Evolutionary conservation across 805 yeast species (phyloP), one percentile per base, ranked within the genome.

Genomic region (Yarrowia sp.): DNA sequence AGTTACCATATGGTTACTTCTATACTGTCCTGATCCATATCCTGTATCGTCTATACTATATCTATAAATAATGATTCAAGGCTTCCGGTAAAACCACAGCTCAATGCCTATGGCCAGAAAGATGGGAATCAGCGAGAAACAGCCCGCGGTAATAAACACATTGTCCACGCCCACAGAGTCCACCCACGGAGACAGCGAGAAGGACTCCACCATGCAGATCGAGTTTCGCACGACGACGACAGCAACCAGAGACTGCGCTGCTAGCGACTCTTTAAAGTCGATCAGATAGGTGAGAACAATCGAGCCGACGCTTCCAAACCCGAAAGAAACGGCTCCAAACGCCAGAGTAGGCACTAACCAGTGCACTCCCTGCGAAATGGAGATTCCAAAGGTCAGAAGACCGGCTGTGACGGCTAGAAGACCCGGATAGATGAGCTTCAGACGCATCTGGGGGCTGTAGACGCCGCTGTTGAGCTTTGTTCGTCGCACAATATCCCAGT

Each of bases 161-260:
- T 51, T 35, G 13, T 16, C 33, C 2, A 51, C 44, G 3, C 59
- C 59, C 9, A 51, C 59, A 4, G 22, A 13, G 13, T 33, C 41
- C 2, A 51, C 44, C 59, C 59, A 51, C 5, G 59, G 59, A 6
- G 41, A 33, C 13, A 51, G 9, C 1, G 44, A 51, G 12, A 51
- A 51, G 3, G 44, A 51, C 32, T 35, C 59, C 2, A 35, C 33
- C 44, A 36, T 51, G 13, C 42, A 31, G 78, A 84, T 79, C 21
- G 80, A 73, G 69, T 84, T 84, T 70, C 88, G 77, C 61, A 84
- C 79, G 22, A 84, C 66, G 36, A 84, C 78, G 14, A 83, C 82
- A 25, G 83, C 80, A 47, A 81, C 85, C 76, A 84, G 78, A 1
- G 83, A 81, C 49, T 80, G 81, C 8, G 81, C 76, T 36, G 79